Conservation (phyloP, 345 rosid genomes). For the Pseudoturritis turrita region DNA sequence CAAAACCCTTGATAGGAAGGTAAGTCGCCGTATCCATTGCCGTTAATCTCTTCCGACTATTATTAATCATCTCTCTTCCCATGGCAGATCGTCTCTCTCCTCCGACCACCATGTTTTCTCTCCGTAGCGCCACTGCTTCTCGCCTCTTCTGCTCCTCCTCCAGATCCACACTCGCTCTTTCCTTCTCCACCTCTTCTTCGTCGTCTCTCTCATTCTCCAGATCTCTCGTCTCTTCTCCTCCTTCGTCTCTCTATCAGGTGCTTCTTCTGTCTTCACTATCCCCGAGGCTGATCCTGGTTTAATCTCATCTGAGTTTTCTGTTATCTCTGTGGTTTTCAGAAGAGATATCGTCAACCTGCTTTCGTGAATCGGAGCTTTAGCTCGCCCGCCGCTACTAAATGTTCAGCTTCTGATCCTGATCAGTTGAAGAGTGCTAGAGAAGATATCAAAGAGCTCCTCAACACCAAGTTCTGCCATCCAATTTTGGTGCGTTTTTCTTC, state of each 20-base stretch:
- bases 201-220: conserved; percentile 40
- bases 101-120: conserved; percentile 33
- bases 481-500: conserved; percentile 40
- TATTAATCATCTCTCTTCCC: not conserved
- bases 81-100: conserved; percentile 22
- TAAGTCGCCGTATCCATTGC: too few species aligned
- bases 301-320: not conserved
- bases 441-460: conserved; percentile 76
- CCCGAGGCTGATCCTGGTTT: not conserved
- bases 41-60: too few species aligned
- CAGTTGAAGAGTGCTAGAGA: conserved; percentile 85
- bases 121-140: conserved; percentile 38
- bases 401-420: conserved; percentile 67
- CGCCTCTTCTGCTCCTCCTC: conserved; percentile 49
- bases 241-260: conserved; percentile 47
- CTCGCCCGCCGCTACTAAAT: conserved; percentile 41
- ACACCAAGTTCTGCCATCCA: conserved; percentile 74
- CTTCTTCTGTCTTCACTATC: too few species aligned
- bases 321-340: conserved; percentile 28
- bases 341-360: conserved; percentile 30
- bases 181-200: conserved; percentile 22
- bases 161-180: conserved; percentile 25
- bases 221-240: conserved; percentile 55
- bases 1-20: too few species aligned
- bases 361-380: conserved; percentile 35